These are phyloP conservation scores for Fusarium paranaense DNA, from an alignment of 2,329 filamentous ascomycete species.

Conservation along the genomic window DNA sequence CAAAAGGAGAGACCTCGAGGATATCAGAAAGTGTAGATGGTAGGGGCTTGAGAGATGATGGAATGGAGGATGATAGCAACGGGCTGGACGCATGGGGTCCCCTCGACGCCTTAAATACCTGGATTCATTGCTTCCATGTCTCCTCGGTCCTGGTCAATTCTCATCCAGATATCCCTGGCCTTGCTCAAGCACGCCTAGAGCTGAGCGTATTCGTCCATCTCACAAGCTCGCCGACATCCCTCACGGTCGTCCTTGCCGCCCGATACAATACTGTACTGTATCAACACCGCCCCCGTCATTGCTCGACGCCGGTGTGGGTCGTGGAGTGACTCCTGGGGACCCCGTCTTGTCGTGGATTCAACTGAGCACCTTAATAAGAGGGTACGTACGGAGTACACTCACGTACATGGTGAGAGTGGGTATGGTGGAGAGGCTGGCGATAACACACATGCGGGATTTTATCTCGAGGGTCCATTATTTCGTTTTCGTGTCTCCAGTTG, in stretches of 20 bases:
- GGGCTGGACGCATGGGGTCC: conserved; percentile 12
- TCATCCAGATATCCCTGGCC: conserved; percentile 10
- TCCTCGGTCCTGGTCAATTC: not conserved
- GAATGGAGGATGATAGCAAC: conserved; percentile 9
- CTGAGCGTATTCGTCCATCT: conserved; percentile 8
- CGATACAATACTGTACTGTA: conserved; percentile 13
- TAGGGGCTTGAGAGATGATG: not conserved
- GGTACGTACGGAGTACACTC: conserved; percentile 2
- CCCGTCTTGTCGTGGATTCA: conserved; percentile 19
- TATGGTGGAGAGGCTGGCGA: conserved; percentile 40
- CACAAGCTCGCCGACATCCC: conserved; percentile 7
- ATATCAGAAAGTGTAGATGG: conserved; percentile 11
- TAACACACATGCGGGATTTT: conserved; percentile 48
- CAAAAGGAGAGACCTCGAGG: not conserved
- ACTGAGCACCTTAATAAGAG: conserved; percentile 22
- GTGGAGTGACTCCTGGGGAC: conserved; percentile 12
- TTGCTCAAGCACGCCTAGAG: not conserved
- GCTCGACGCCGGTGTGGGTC: conserved; percentile 29
- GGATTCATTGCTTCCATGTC: not conserved
- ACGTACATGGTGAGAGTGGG: conserved; percentile 34
- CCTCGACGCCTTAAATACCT: conserved; percentile 33
- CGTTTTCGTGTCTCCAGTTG: conserved; percentile 43
- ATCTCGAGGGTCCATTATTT: conserved; percentile 43
- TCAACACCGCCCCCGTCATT: conserved; percentile 41
- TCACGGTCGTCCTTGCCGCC: conserved; percentile 22